Percentiles rank a stretch among this genome's conserved stretches.
phyloP scores from a whole-genome alignment of 768 basidiomycete species.

The Tricholoma terreum region DNA sequence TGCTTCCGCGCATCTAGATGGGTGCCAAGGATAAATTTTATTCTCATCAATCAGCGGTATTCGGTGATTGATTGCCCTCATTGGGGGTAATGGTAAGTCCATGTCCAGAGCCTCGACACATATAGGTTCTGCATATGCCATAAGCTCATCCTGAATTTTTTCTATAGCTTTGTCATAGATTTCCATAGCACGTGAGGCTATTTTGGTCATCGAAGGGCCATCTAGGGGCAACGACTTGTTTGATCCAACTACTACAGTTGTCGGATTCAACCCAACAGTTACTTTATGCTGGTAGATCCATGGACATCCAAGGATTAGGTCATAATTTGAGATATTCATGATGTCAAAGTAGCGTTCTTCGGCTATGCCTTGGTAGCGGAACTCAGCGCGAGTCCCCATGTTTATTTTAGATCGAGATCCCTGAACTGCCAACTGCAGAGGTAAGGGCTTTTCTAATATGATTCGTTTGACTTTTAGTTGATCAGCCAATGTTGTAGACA shows the following conservation, averaged over 20 bases:
- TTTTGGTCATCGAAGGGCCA: neutral
- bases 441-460: conserved; percentile 28
- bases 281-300: conserved; percentile 6
- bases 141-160: neutral
- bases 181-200: conserved; percentile 2
- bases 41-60: conserved; percentile 32
- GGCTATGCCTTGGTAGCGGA: conserved; percentile 33
- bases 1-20: conserved; percentile 10
- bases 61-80: conserved; percentile 32
- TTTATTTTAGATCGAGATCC: conserved; percentile 38
- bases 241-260: neutral
- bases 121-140: neutral
- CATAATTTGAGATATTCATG: no score
- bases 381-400: conserved; percentile 13
- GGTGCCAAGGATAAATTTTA: conserved; percentile 22
- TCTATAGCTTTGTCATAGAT: neutral
- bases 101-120: neutral
- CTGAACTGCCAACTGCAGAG: conserved; percentile 35
- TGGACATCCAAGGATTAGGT: neutral
- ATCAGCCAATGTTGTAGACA: conserved; percentile 31
- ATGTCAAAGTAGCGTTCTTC: conserved; percentile 19
- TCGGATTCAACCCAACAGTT: neutral
- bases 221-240: neutral
- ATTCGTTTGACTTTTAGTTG: conserved; percentile 28
- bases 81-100: conserved; percentile 20